Evolutionary conservation across 2,329 filamentous ascomycete genomes (phyloP), one percentile per base, ranked within the genome.

Genomic region (Leptosphaerulina australis): DNA sequence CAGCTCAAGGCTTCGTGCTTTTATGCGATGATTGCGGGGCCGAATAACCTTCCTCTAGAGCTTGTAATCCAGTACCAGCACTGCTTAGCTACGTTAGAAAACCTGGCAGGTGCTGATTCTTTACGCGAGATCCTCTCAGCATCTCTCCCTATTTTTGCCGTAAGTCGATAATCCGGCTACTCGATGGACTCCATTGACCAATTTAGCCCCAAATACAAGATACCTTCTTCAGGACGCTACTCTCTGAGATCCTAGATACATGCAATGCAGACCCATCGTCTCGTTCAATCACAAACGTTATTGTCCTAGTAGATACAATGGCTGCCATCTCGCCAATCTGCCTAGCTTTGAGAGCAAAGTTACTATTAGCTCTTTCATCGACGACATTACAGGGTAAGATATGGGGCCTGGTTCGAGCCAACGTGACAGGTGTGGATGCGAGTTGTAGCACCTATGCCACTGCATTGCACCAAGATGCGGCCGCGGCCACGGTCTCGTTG

Each of bases 1-100:
- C 68, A 70, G 20, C 55, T 72, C 21, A 63, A 71, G 54, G 69
- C 60, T 11, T 34, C 68, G 18, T 58, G 50, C 37, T 69, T 71
- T 34, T 66, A 68, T 28, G 62, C 62, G 3, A 46, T 63, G 51
- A 56, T 72, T n/a, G 56, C 57, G 9, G 60, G 60, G 14, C 36
- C 54, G 3, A 50, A 47, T 2, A 53, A 47, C 14, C 40, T 71
- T 6, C 56, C 60, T 3, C 24, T 41, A 24, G 45, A 62, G 5
- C 36, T 67, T 14, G 58, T 67, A 14, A 31, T 39, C 9, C 55
- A 61, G 22, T 72, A 70, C 35, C 50, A 67, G 35, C 36, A 36
- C 14, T 58, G 55, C 25, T 31, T 70, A 12, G 14, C 44, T 6
- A 30, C 50, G 5, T 21, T 60, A 0, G 25, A 55, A 18, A 29